Base-by-base conservation (phyloP, 192 early-diverging fungal genomes). In the Rhizoclosmatium sp. region DNA sequence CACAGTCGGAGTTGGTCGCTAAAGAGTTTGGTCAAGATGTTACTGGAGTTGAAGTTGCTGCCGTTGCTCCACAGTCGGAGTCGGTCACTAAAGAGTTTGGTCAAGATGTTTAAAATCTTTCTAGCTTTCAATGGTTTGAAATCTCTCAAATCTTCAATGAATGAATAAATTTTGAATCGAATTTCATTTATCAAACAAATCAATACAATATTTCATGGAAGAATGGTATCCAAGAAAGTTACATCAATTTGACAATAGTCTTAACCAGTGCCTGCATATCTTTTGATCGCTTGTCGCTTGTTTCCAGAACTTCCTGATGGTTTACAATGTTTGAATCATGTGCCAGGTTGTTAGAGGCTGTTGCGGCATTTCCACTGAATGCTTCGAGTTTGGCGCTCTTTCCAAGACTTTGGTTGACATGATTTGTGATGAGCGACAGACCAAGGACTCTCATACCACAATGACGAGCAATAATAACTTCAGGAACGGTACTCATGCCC, bases 401-500 rank as follows among this genome's bases (percentile, higher is more conserved):
- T 47, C 70, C 69, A 75, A 48, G 4, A 47, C 62, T 73, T 65
- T 78, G 81, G 69, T 78, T 72, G 19, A 78, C 69, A 49, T 51
- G 77, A 78, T 93, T 95, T 16, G 96, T 96, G 51, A 97, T 90
- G 76, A 97, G 84, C 60, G 88, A 90, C 47, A 96, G 67, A 42
- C 93, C 95, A 54, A 98, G 79, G 3, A 96, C 92, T 49, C 89
- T 85, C 59, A 98, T 86, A 7, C 94, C 94, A 59, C 91, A 89
- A 78, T 98, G 95, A 12, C 91, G 86, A 21, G 95, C 95, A n/a
- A 93, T 90, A 58, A 96, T 84, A 4, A 96, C 93, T 74, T 98
- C 96, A 0, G 96, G 95, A 47, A 94, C 91, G 3, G 94, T 97
- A 16, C 91, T 93, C 91, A 96, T 95, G 23, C 96, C 95, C 10